These are phyloP conservation scores for Papiliotrema fonsecae DNA, from an alignment of 1,284 basidiomycete species.

Conservation along the genomic window DNA sequence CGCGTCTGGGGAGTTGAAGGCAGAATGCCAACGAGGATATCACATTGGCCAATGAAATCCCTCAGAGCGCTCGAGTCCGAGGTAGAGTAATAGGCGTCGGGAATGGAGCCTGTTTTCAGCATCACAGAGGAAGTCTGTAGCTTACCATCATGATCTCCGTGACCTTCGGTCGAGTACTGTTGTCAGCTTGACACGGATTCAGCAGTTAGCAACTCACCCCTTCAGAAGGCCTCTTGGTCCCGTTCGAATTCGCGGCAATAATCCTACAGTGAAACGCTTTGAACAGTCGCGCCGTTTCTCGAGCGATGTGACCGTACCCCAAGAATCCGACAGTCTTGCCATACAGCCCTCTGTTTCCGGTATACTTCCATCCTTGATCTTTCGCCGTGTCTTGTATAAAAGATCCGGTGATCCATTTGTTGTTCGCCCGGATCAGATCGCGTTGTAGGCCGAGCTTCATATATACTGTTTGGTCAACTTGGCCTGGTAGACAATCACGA, in stretches of 20 bases:
- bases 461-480: neutral
- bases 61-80: slow-evolving; percentile 28
- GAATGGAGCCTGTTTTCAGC: slow-evolving; percentile 27
- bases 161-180: neutral
- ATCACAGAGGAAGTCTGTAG: neutral
- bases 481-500: neutral
- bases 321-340: slow-evolving; percentile 32
- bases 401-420: neutral
- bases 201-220: slow-evolving; percentile 21
- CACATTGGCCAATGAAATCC: slow-evolving; percentile 32
- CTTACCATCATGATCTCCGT: slow-evolving; percentile 1
- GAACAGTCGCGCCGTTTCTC: slow-evolving; percentile 43
- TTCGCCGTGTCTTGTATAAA: neutral
- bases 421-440: neutral
- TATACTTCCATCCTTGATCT: neutral
- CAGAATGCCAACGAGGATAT: slow-evolving; percentile 41
- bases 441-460: neutral
- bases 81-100: slow-evolving; percentile 38
- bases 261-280: slow-evolving; percentile 37
- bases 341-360: slow-evolving; percentile 8
- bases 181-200: neutral
- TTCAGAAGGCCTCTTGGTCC: slow-evolving; percentile 28
- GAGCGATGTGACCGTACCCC: slow-evolving; percentile 37
- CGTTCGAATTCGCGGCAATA: slow-evolving; percentile 45
- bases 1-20: slow-evolving; percentile 39